Base-by-base conservation (phyloP, 1,284 basidiomycete species). In the Microbotryomycetes sp. region DNA sequence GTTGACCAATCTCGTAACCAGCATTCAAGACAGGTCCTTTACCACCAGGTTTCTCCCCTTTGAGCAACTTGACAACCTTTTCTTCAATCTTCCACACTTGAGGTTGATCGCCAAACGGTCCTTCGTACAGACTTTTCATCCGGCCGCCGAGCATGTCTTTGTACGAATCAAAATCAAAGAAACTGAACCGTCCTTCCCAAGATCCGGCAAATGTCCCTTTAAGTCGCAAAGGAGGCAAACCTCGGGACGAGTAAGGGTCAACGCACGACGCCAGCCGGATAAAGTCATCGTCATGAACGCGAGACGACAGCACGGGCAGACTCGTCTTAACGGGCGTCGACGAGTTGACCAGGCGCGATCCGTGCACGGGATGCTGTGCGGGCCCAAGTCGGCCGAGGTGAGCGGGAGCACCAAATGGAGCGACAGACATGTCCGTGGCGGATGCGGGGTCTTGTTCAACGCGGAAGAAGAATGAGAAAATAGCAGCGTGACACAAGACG, bases 141-240 rank as follows among this genome's bases (percentile, higher is more conserved):
- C 78, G 70, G 0, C 79, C 80, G 2, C 73, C 75, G 2, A 80
- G 70, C 71, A 81, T 77, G 54, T 79, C 74, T 29, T 78, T 74
- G 57, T 81, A 82, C 26, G 77, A 76, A 61, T 81, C 80, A 65
- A 81, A 82, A 61, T 82, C 80, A 67, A 81, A 79, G 66, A 81
- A 82, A 55, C 74, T 71, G 64, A 82, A 82, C 11, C 76, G 75
- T 1, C 81, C 81, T 61, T 82, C 81, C 81, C 81, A 82, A 23
- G 75, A 75, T 1, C 81, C 81, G 6, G 75, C 68, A 48, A 78
- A 77, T 28, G 73, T 73, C 18, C 79, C 78, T 9, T 72, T 67
- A 73, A 74, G 77, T 48, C 73, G 75, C 28, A 73, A 64, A 6
- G 75, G 73, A n/a, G 72, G 70, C 49, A 79, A 71, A 1, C 79